These are phyloP conservation scores for Saturnispora quitensis DNA, from an alignment of 805 yeast genomes.

Conservation along the genomic window DNA sequence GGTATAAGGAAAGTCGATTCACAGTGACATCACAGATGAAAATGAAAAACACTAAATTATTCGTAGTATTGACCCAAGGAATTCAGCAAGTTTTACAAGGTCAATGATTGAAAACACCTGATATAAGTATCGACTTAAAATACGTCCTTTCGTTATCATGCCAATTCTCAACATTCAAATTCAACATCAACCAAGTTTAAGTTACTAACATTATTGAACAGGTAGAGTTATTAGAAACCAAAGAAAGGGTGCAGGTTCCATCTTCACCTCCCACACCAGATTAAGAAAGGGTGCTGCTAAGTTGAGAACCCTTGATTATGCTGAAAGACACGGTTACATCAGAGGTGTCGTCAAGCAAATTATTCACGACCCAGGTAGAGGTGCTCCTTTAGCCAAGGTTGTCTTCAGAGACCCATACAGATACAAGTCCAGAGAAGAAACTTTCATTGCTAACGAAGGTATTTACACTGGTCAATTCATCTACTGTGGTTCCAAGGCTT, in stretches of 20 bases:
- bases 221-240: slow-evolving; percentile 99
- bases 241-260: slow-evolving; percentile 99
- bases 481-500: slow-evolving; percentile 98
- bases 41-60: background rate
- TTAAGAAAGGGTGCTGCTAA: slow-evolving; percentile 99
- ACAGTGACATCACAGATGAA: background rate
- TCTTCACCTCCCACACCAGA: slow-evolving; percentile 99
- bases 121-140: too few relatives aligned
- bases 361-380: slow-evolving; percentile 99
- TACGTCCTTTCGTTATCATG: background rate
- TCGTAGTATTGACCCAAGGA: background rate
- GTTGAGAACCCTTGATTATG: slow-evolving; percentile 97
- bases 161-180: background rate
- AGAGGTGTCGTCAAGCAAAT: slow-evolving; percentile 99
- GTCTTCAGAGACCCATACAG: slow-evolving; percentile 99
- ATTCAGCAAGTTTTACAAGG: background rate
- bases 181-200: background rate
- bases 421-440: slow-evolving; percentile 96
- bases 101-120: background rate
- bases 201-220: slow-evolving; percentile 5
- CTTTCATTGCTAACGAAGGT: slow-evolving; percentile 99
- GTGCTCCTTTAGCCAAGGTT: slow-evolving; percentile 99
- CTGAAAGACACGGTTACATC: slow-evolving; percentile 99
- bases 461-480: slow-evolving; percentile 98
- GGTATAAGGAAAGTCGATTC: background rate